A percentile compares a stretch with the other conserved stretches of the same genome.
Conservation (phyloP, 805 yeast species). For the Zygoascus biomembranicola region DNA sequence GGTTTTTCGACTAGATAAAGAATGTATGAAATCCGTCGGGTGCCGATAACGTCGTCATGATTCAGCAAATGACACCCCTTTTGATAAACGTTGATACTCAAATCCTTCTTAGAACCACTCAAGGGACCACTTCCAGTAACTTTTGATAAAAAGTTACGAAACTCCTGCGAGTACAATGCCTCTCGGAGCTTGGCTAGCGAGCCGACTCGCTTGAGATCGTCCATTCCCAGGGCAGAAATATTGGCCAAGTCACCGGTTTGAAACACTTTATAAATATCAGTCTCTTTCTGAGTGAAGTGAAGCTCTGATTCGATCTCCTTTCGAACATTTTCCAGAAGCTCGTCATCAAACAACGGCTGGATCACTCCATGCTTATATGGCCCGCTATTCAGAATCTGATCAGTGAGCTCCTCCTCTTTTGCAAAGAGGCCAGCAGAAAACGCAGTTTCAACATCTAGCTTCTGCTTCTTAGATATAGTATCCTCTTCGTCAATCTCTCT, state of each 20-base stretch:
- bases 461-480: background rate
- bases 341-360: constrained; percentile 62
- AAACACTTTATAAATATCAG: constrained; percentile 86
- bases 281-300: constrained; percentile 90
- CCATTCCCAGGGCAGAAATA: constrained; percentile 71
- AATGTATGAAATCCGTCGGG: constrained; percentile 87
- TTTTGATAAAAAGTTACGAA: constrained; percentile 65
- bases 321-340: constrained; percentile 68
- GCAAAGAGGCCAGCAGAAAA: constrained; percentile 14
- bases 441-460: background rate
- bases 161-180: constrained; percentile 79
- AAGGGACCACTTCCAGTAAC: constrained; percentile 84
- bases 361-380: constrained; percentile 93
- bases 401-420: constrained; percentile 8
- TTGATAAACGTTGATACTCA: constrained; percentile 84
- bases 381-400: constrained; percentile 41
- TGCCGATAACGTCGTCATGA: constrained; percentile 97
- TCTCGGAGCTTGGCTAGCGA: constrained; percentile 70
- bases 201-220: constrained; percentile 66
- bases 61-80: constrained; percentile 90
- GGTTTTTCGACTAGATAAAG: constrained; percentile 44
- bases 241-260: constrained; percentile 88
- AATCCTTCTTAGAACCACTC: constrained; percentile 85
- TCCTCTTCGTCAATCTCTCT: background rate
- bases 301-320: constrained; percentile 75